A percentile compares a stretch with the other conserved stretches of the same genome.
Evolutionary conservation across 108 stramenopile species (phyloP).

Genomic region (Cyclotella kingstonii): DNA sequence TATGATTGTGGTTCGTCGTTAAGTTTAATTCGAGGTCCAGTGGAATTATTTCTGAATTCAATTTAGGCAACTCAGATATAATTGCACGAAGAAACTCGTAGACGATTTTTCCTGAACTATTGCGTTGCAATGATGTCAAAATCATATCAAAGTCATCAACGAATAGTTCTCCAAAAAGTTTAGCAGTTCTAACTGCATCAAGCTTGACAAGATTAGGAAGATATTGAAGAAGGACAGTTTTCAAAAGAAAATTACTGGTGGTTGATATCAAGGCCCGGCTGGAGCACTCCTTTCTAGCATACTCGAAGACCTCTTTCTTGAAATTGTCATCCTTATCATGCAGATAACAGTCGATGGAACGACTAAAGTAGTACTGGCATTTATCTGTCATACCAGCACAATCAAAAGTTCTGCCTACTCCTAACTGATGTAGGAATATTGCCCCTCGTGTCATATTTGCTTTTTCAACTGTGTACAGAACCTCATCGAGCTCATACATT

Average conservation of each 20-base stretch:
- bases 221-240: constrained; percentile 45
- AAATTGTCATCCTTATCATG: constrained; percentile 61
- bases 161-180: constrained; percentile 70
- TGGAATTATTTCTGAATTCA: constrained; percentile 62
- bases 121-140: constrained; percentile 37
- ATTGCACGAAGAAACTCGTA: constrained; percentile 67
- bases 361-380: constrained; percentile 55
- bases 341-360: constrained; percentile 79
- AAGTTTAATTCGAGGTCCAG: constrained; percentile 66
- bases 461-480: constrained; percentile 57
- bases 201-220: constrained; percentile 59
- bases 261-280: constrained; percentile 22
- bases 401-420: constrained; percentile 43
- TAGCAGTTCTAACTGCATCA: constrained; percentile 57
- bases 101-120: constrained; percentile 42
- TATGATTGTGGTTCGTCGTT: constrained; percentile 63
- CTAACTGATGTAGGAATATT: constrained; percentile 69
- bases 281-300: constrained; percentile 71
- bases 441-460: constrained; percentile 64
- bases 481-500: constrained; percentile 65
- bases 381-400: constrained; percentile 23
- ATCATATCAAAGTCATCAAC: constrained; percentile 72
- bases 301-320: constrained; percentile 64
- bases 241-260: constrained; percentile 21
- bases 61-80: constrained; percentile 59